Evolutionary conservation across 2,329 filamentous ascomycete genomes (phyloP).

Genomic region (Ciborinia camelliae): DNA sequence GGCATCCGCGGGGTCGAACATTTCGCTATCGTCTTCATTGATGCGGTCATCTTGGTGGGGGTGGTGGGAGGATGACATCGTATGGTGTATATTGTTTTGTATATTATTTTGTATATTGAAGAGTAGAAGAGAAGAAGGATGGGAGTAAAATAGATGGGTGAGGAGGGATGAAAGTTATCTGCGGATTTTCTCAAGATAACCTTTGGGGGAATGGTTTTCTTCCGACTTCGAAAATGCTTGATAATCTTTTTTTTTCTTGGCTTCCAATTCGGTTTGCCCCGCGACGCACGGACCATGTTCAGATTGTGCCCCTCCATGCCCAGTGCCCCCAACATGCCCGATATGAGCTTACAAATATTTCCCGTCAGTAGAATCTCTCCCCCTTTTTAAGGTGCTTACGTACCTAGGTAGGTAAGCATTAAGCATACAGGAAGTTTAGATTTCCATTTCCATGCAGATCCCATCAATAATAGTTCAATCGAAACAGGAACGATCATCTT

Average conservation of each 20-base stretch:
- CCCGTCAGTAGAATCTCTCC: no score
- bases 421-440: no score
- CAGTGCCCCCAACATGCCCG: not conserved
- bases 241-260: conserved; percentile 20
- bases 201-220: conserved; percentile 1
- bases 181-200: not conserved
- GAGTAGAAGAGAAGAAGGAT: not conserved
- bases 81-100: conserved; percentile 21
- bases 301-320: conserved; percentile 1
- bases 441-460: no score
- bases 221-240: conserved; percentile 20
- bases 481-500: no score
- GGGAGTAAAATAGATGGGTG: no score
- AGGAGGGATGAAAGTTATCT: no score
- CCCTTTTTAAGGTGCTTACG: no score
- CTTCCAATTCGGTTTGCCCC: conserved; percentile 6
- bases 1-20: conserved; percentile 74
- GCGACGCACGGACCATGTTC: conserved; percentile 15
- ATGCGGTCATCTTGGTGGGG: conserved; percentile 26
- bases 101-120: not conserved
- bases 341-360: not conserved
- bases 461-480: no score
- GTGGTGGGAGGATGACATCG: conserved; percentile 31
- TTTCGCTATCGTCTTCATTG: conserved; percentile 56
- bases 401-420: no score